Conservation (phyloP, 345 rosid genomes). For the Kandelia obovata region DNA sequence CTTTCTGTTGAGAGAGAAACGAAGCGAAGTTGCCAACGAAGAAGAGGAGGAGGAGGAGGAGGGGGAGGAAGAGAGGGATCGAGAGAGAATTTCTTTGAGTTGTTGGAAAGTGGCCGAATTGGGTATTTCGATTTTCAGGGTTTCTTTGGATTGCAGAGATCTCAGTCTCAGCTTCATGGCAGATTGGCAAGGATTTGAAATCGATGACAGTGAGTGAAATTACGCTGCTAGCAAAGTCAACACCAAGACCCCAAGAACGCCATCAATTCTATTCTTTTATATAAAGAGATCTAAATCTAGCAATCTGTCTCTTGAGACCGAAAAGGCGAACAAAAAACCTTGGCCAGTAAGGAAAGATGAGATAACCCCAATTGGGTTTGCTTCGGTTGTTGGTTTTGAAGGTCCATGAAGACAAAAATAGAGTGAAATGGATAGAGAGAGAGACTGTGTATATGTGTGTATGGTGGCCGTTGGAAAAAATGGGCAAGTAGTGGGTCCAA, state of each 20-base stretch:
- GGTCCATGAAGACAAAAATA: not conserved
- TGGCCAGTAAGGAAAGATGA: not conserved
- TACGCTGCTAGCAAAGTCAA: too few species aligned
- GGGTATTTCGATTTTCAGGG: constrained; percentile 47
- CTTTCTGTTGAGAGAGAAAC: constrained; percentile 63
- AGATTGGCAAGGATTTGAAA: too few species aligned
- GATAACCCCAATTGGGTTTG: not conserved
- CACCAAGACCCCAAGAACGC: too few species aligned
- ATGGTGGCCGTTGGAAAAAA: not conserved
- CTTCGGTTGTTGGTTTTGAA: not conserved
- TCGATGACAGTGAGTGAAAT: too few species aligned
- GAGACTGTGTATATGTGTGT: not conserved
- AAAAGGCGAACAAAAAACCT: not conserved
- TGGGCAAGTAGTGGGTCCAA: not conserved
- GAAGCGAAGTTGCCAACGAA: constrained; percentile 13
- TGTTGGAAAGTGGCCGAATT: constrained; percentile 30
- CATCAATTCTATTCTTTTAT: too few species aligned
- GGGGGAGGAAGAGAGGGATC: constrained; percentile 7
- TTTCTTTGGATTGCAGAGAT: constrained; percentile 46
- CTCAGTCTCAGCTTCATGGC: constrained; percentile 67
- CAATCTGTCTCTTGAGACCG: not conserved
- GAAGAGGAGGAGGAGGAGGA: constrained; percentile 25
- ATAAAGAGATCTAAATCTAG: too few species aligned
- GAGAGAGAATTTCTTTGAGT: constrained; percentile 37
- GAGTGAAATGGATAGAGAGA: not conserved